Evolutionary conservation across 1,139 yeast genomes (phyloP).

Genomic region (Suhomyces maxii): DNA sequence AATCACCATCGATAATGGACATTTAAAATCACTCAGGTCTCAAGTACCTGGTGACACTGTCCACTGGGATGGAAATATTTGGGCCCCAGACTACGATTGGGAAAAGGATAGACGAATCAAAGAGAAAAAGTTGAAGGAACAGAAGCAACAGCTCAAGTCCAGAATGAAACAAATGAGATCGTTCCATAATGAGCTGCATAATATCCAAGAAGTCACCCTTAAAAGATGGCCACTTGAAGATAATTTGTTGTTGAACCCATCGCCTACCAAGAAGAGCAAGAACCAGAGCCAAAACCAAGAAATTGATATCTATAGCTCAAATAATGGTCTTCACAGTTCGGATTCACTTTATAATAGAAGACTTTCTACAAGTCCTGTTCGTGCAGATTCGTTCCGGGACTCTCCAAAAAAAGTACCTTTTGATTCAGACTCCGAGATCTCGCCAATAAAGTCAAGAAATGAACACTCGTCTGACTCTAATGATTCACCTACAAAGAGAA

Average conservation of each 20-base stretch:
- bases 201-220: background rate
- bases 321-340: no score
- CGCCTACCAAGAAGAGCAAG: conserved; percentile 26
- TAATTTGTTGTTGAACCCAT: conserved; percentile 32
- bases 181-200: conserved; percentile 13
- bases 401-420: conserved; percentile 16
- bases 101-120: conserved; percentile 11
- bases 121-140: conserved; percentile 23
- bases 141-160: conserved; percentile 22
- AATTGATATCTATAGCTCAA: background rate
- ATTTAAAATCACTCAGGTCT: conserved; percentile 42
- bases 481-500: background rate
- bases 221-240: conserved; percentile 15
- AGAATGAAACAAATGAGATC: conserved; percentile 20
- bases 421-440: conserved; percentile 1
- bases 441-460: conserved; percentile 3
- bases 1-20: conserved; percentile 64
- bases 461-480: background rate
- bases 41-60: conserved; percentile 6
- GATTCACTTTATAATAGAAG: background rate
- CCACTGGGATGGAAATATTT: conserved; percentile 14
- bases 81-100: conserved; percentile 15
- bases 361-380: conserved; percentile 5
- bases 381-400: conserved; percentile 5
- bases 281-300: background rate